Conservation (phyloP, 495 filamentous ascomycete species). For the Xanthoparmelia taractica region DNA sequence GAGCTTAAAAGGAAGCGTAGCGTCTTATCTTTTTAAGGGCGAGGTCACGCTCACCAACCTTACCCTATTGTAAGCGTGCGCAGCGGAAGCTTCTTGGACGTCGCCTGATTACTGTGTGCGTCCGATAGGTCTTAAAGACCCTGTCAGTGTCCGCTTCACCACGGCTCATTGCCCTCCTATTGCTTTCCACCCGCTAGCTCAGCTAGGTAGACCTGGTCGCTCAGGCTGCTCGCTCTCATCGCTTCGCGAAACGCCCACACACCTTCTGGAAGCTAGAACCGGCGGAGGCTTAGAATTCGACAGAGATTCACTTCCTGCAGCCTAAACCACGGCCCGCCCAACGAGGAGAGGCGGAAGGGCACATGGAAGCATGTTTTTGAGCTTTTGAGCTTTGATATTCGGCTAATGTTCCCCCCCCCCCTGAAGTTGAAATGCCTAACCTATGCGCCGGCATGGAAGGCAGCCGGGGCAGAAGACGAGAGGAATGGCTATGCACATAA, state of each 20-base stretch:
- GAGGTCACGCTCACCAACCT: too few relatives aligned
- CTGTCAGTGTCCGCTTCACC: background rate
- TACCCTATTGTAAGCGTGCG: background rate
- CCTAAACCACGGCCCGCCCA: constrained; percentile 13
- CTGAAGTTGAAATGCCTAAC: background rate
- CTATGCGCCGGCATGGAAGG: background rate
- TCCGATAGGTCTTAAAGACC: background rate
- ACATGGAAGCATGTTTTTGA: constrained; percentile 1
- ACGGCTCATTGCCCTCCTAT: too few relatives aligned
- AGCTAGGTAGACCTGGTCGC: background rate
- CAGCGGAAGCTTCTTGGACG: background rate
- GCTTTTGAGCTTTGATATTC: background rate
- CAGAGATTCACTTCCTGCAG: constrained; percentile 8
- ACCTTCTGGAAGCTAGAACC: background rate
- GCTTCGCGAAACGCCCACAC: background rate
- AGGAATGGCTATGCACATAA: background rate
- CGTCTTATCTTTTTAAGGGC: background rate
- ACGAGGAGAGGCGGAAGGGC: constrained; percentile 5
- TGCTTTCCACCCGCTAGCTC: background rate
- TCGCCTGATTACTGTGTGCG: background rate
- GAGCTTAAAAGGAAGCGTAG: background rate
- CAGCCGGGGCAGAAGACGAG: background rate
- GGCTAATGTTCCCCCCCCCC: background rate
- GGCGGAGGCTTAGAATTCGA: background rate
- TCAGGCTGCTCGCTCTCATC: background rate